phyloP scores from a whole-genome alignment of 345 rosid species.

The Cardamine occulta region DNA sequence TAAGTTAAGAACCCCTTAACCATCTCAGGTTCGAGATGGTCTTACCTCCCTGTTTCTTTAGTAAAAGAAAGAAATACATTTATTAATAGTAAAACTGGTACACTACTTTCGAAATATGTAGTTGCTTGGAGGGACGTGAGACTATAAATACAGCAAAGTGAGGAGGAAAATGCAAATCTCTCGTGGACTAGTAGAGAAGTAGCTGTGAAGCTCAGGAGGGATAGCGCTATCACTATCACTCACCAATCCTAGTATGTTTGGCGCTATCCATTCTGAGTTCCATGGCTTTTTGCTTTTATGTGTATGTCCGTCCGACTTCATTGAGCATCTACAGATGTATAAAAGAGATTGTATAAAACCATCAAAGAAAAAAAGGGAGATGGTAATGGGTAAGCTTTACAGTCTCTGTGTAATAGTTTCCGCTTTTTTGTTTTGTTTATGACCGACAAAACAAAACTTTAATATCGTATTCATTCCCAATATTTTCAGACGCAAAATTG shows the following conservation, averaged over 20 bases:
- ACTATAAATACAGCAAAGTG: slow-evolving; percentile 25
- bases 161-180: slow-evolving; percentile 17
- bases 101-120: not conserved
- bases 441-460: too few relatives aligned
- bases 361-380: not conserved
- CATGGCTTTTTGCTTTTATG: slow-evolving; percentile 32
- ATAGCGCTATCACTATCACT: slow-evolving; percentile 39
- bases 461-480: not conserved
- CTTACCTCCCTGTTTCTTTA: not conserved
- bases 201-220: slow-evolving; percentile 43
- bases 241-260: not conserved
- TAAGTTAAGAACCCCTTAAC: too few relatives aligned
- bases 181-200: slow-evolving; percentile 27
- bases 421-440: too few relatives aligned
- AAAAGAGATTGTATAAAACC: not conserved
- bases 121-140: not conserved
- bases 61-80: not conserved
- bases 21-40: too few relatives aligned
- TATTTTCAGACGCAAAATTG: too few relatives aligned
- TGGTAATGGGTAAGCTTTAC: not conserved
- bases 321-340: not conserved
- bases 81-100: slow-evolving; percentile 18
- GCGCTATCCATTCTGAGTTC: slow-evolving; percentile 46
- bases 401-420: too few relatives aligned
- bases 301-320: not conserved